Base-by-base conservation (phyloP, 2,329 filamentous ascomycete genomes). In the Lasiodiplodia sp. region DNA sequence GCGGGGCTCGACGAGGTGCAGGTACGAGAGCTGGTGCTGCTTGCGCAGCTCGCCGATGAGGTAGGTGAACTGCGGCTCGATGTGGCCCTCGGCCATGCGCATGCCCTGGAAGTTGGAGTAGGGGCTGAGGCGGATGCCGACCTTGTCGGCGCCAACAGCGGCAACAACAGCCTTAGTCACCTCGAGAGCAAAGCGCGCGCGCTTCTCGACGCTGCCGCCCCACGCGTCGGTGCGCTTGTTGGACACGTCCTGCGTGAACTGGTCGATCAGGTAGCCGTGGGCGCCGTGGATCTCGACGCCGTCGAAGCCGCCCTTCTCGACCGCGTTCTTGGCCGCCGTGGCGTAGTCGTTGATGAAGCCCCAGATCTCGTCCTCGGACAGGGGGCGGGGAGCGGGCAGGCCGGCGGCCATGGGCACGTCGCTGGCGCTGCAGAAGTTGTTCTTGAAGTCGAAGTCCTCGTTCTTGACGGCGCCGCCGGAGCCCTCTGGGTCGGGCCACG, bases 191-290 rank as follows among this genome's bases (percentile, higher is more conserved):
- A 89, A 85, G 47, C 86, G 77, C 64, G 83, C 74, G 70, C 88
- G 80, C 73, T 86, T 85, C 80, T 85, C 83, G 16, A 85, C 73
- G 57, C 78, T 82, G 18, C 84, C 84, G 7, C 78, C 85, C 79
- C 78, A 86, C 62, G 57, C 72, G 70, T 86, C 85, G 3, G 78
- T 86, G 2, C 88, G 82, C 60, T 81, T 80, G 77, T 90, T 90
- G 73, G 80, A 79, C 3, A 78, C 82, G 70, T 86, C 85, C 71
- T 88, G 89, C 11, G 91, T 80, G 77, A 93, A 94, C 71, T 91
- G 85, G 68, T 86, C 85, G 31, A 92, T 77, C 1, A 93, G 82
- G 73, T 92, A 93, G 3, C 90, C 89, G 72, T 91, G 89, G 1
- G 88, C 88, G 44, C 76, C 82, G 70, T 84, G 82, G 12, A 85